These are phyloP conservation scores for Sphenostylis stenocarpa DNA, from an alignment of 306 rosid species.

Conservation along the genomic window DNA sequence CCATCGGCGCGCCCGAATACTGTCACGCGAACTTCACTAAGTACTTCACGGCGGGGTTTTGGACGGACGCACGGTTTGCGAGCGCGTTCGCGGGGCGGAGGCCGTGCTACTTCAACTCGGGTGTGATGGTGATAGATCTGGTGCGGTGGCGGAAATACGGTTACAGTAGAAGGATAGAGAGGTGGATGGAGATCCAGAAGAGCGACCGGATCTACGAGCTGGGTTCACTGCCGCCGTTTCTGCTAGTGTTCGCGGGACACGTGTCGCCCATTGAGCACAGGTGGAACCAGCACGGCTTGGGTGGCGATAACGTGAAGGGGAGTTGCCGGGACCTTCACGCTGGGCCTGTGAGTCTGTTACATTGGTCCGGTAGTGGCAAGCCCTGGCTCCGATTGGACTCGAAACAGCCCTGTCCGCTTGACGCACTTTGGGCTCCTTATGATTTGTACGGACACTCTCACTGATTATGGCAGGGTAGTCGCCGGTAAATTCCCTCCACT, in stretches of 20 bases:
- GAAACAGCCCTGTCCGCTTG: constrained; percentile 58
- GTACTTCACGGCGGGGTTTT: constrained; percentile 58
- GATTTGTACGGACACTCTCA: constrained; percentile 62
- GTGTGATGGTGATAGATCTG: constrained; percentile 76
- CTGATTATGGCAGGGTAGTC: constrained; percentile 27
- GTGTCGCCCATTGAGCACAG: constrained; percentile 74
- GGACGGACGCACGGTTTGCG: constrained; percentile 40
- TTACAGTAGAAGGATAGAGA: constrained; percentile 56
- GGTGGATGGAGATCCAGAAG: constrained; percentile 77
- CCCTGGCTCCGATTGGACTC: constrained; percentile 66
- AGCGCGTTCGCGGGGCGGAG: constrained; percentile 42
- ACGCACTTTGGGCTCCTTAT: constrained; percentile 58
- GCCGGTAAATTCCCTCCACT: constrained; percentile 51
- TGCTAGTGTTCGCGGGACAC: constrained; percentile 63
- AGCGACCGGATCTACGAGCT: constrained; percentile 63
- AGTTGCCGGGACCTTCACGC: constrained; percentile 70
- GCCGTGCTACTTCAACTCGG: constrained; percentile 68
- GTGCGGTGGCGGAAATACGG: constrained; percentile 49
- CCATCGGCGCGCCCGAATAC: constrained; percentile 76
- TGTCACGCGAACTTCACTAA: constrained; percentile 72
- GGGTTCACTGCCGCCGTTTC: constrained; percentile 68
- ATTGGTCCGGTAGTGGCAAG: constrained; percentile 78
- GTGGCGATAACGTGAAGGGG: constrained; percentile 66
- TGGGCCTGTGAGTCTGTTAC: constrained; percentile 66
- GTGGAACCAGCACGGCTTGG: constrained; percentile 76